Base-by-base conservation (phyloP, 345 rosid genomes). In the Camelina laxa region DNA sequence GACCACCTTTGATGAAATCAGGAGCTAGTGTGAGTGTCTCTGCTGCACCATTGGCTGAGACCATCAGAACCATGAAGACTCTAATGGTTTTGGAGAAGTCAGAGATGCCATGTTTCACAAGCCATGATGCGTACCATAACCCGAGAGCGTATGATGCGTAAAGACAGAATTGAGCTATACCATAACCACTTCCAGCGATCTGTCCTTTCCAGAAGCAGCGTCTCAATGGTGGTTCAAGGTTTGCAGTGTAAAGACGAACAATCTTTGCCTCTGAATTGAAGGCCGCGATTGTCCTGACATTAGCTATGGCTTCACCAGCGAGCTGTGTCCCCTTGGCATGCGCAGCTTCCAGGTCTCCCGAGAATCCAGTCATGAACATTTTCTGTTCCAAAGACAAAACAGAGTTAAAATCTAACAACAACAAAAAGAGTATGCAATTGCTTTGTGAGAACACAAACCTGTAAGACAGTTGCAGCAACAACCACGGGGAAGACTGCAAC, bases 81-180 rank as follows among this genome's bases (percentile, higher is more conserved):
- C 97, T 80, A 48, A 95, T 95, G 53, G 99, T 92, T 80, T 92
- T 95, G 1, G 99, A 95, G 84, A 95, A 95, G 82, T 95, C 97
- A 2, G 99, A 95, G 81, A 92, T 90, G 30, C 91, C 99, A 47
- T 95, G 97, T 86, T 92, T 95, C 84, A 95, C 99, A 36, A 95
- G 99, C 99, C 97, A 95, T 9, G 99, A 92, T 21, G 97, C 97
- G 63, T 95, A 95, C 99, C 99, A 95, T 60, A 95, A 87, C n/a
- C 99, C 97, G 6, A 95, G 97, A 73, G 99, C 96, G 67, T 95
- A 95, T 30, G 99, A 92, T 65, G 96, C 97, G 57, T 95, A 95
- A 30, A 95, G 96, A 61, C 84, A 73, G 72, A 95, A 95, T 75
- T 95, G 99, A 74, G 99, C 99, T 19, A 95, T 85, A 15, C 99